phyloP scores from a whole-genome alignment of 179 eudicot genomes.

The Beta macrorhiza region DNA sequence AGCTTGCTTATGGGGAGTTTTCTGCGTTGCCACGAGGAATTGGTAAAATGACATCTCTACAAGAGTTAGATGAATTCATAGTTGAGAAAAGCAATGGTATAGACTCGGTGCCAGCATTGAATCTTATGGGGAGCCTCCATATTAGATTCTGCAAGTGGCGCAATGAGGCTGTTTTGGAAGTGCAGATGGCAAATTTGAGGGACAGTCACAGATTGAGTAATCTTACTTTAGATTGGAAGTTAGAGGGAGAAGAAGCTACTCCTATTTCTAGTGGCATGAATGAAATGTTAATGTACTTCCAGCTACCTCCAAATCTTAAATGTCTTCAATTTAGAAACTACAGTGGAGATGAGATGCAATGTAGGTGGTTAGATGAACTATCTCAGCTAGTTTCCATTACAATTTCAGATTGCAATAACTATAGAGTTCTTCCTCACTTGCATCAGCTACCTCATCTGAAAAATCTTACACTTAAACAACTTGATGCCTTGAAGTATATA shows the following conservation, averaged over 20 bases:
- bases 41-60: constrained; percentile 11
- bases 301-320: constrained; percentile 11
- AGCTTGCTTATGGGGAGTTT: no score
- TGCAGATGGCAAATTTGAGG: neutral
- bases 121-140: neutral
- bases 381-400: no score
- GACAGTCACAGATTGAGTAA: neutral
- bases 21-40: constrained; percentile 11
- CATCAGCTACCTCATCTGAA: no score
- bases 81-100: constrained; percentile 13
- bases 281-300: no score
- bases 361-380: no score
- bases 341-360: no score
- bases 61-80: neutral
- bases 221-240: neutral
- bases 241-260: neutral
- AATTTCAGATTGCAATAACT: no score
- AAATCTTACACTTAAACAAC: neutral
- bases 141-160: neutral
- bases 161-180: neutral
- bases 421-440: no score
- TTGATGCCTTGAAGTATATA: no score
- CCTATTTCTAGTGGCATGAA: no score
- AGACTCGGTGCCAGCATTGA: neutral
- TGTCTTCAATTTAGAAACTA: no score